Percentiles rank a stretch among this genome's conserved stretches.
Evolutionary conservation across 2,329 filamentous ascomycete species (phyloP).

Genomic region (Aspergillus sp.): DNA sequence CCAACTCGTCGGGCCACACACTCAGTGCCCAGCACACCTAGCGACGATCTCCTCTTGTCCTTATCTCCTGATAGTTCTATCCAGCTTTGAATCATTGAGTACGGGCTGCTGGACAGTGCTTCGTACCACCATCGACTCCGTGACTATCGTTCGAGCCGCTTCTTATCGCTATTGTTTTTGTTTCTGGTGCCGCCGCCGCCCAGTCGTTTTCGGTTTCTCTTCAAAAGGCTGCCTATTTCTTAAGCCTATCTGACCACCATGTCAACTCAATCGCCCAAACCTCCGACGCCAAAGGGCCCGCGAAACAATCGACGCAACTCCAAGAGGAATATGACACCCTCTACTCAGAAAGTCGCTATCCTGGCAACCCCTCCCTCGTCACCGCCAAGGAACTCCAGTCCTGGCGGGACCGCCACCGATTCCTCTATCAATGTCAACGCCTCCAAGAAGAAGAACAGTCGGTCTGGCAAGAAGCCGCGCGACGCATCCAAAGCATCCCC

Average conservation of each 20-base stretch:
- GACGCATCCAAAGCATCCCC: slow-evolving; percentile 31
- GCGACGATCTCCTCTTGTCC: slow-evolving; percentile 1
- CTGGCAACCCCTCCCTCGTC: slow-evolving; percentile 41
- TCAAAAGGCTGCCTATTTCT: slow-evolving; percentile 53
- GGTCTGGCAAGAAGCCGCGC: slow-evolving; percentile 40
- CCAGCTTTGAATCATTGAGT: slow-evolving; percentile 29
- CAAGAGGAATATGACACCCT: slow-evolving; percentile 40
- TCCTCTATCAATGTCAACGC: slow-evolving; percentile 32
- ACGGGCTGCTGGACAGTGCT: slow-evolving; percentile 39
- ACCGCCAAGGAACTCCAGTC: slow-evolving; percentile 36
- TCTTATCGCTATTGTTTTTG: slow-evolving; percentile 24
- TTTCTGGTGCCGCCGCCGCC: slow-evolving; percentile 29
- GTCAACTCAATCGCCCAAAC: slow-evolving; percentile 46
- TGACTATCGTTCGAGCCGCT: slow-evolving; percentile 14
- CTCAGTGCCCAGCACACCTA: background rate
- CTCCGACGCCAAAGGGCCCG: slow-evolving; percentile 42
- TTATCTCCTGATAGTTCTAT: slow-evolving; percentile 16
- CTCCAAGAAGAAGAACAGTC: slow-evolving; percentile 40
- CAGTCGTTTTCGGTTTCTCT: slow-evolving; percentile 32
- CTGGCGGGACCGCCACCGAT: slow-evolving; percentile 34
- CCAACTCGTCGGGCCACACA: slow-evolving; percentile 7
- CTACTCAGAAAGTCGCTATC: slow-evolving; percentile 30
- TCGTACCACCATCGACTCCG: slow-evolving; percentile 23
- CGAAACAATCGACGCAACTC: slow-evolving; percentile 40
- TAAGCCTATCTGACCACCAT: slow-evolving; percentile 48